Conservation (phyloP, 352 stramenopile species). For the Pelagophyceae sp. region DNA sequence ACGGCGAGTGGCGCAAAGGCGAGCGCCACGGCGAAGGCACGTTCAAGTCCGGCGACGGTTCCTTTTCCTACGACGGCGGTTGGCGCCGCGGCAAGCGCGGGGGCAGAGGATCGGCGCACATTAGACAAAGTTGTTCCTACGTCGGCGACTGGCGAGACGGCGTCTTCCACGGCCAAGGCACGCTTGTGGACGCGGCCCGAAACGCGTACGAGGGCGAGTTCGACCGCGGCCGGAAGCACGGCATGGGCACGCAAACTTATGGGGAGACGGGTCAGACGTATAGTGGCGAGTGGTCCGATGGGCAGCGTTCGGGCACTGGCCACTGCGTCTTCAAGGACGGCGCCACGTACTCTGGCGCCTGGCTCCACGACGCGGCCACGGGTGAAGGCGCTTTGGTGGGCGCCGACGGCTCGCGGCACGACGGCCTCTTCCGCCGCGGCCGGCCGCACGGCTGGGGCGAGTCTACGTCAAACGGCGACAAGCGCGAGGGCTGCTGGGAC, state of each 20-base stretch:
- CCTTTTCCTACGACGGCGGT: background rate
- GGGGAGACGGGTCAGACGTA: no score
- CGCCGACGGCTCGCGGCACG: background rate
- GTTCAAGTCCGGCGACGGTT: background rate
- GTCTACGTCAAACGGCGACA: background rate
- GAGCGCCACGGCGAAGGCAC: background rate
- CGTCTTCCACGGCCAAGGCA: background rate
- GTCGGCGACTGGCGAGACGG: background rate
- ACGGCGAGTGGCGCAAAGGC: background rate
- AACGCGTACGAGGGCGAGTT: conserved; percentile 6
- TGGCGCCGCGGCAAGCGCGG: background rate
- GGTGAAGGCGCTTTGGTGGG: background rate
- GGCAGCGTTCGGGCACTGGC: background rate
- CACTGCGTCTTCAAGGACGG: background rate
- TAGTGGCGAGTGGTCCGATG: background rate
- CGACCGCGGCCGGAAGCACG: background rate
- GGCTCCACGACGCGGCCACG: background rate
- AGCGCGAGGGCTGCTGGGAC: background rate
- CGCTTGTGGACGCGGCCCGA: background rate
- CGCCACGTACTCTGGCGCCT: background rate
- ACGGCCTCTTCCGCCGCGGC: background rate
- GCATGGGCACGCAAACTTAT: background rate
- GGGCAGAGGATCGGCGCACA: background rate
- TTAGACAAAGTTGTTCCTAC: no score
- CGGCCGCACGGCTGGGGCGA: conserved; percentile 2